phyloP scores from a whole-genome alignment of 768 basidiomycete genomes.

The Termitomyces sp. region DNA sequence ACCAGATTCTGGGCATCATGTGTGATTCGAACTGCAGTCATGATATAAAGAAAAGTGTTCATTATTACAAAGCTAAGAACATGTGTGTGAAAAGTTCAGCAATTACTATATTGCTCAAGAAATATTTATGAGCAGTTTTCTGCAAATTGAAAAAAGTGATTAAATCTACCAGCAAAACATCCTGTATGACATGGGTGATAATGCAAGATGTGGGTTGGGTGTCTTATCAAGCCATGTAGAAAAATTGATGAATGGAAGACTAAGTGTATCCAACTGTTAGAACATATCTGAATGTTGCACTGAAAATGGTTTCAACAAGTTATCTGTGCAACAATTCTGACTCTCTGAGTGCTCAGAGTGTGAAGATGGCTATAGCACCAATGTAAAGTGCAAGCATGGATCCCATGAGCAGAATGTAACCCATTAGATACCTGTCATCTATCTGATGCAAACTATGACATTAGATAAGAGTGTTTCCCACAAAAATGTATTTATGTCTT shows the following conservation, averaged over 20 bases:
- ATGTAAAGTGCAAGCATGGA: conserved; percentile 24
- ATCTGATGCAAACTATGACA: background rate
- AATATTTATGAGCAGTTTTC: too few relatives aligned
- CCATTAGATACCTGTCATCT: background rate
- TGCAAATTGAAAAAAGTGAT: too few relatives aligned
- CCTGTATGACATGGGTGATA: too few relatives aligned
- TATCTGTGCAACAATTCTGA: conserved; percentile 47
- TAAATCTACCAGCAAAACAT: too few relatives aligned
- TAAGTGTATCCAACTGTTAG: too few relatives aligned
- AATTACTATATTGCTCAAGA: too few relatives aligned
- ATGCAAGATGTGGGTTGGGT: too few relatives aligned
- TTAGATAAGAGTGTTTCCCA: background rate
- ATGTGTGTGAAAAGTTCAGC: too few relatives aligned
- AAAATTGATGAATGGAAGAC: too few relatives aligned
- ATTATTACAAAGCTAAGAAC: background rate
- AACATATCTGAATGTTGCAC: conserved; percentile 54
- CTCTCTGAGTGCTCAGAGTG: conserved; percentile 45
- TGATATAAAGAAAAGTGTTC: background rate
- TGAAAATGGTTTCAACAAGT: conserved; percentile 50
- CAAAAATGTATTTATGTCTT: background rate
- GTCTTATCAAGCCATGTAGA: too few relatives aligned
- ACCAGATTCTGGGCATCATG: conserved; percentile 54
- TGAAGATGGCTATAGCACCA: conserved; percentile 34
- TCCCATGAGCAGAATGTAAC: conserved; percentile 28
- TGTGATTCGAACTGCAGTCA: conserved; percentile 55